Percentiles rank a stretch among this genome's conserved stretches.
Conservation (phyloP, 2,329 filamentous ascomycete species). For the Epichloe festucae region DNA sequence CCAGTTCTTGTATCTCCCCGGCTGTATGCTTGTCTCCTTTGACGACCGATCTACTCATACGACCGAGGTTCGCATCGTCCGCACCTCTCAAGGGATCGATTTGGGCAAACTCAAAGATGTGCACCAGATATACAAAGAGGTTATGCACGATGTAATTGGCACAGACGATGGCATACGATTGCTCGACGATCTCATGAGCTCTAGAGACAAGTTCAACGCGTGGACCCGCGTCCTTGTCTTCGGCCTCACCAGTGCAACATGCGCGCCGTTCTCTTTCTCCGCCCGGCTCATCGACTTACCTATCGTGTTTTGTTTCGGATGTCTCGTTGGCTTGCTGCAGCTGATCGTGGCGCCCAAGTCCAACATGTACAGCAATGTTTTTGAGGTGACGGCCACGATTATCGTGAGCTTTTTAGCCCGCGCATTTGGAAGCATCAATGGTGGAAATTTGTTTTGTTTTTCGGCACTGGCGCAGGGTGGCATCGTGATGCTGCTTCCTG, state of each 20-base stretch:
- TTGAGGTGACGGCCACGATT: conserved; percentile 49
- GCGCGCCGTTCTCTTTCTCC: conserved; percentile 64
- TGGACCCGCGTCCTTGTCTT: conserved; percentile 49
- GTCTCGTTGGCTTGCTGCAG: conserved; percentile 56
- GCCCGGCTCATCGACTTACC: conserved; percentile 61
- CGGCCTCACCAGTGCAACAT: conserved; percentile 57
- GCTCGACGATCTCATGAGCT: conserved; percentile 41
- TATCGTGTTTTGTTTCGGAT: conserved; percentile 57
- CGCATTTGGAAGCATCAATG: conserved; percentile 46
- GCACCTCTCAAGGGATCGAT: conserved; percentile 43
- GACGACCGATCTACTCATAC: conserved; percentile 56
- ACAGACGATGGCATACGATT: conserved; percentile 43
- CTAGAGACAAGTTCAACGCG: conserved; percentile 39
- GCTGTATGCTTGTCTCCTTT: conserved; percentile 88
- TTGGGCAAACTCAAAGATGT: conserved; percentile 48
- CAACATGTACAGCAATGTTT: conserved; percentile 53
- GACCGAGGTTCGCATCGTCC: conserved; percentile 52
- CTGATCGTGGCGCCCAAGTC: conserved; percentile 57
- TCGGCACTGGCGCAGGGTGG: conserved; percentile 51
- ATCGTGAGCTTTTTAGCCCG: conserved; percentile 49
- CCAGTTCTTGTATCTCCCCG: conserved; percentile 79
- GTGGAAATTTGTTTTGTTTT: conserved; percentile 45
- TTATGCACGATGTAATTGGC: conserved; percentile 45
- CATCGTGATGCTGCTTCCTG: conserved; percentile 53
- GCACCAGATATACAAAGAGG: conserved; percentile 51